phyloP scores from a whole-genome alignment of 2,329 filamentous ascomycete genomes.

The Fusarium solani-melongenae region DNA sequence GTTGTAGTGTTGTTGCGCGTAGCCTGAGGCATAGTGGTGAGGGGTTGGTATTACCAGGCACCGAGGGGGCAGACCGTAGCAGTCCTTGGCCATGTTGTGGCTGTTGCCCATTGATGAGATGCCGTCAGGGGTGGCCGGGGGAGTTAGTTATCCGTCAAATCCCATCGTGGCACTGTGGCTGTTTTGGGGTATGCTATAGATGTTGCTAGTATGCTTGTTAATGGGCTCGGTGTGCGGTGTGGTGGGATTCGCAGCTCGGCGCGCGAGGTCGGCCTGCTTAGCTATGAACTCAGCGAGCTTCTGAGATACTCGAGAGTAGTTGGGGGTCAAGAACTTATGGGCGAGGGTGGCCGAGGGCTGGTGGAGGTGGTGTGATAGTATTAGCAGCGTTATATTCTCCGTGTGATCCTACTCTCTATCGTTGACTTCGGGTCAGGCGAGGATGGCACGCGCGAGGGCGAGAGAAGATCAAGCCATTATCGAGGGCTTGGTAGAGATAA shows the following conservation, averaged over 20 bases:
- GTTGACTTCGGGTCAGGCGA: slow-evolving; percentile 80
- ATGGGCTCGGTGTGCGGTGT: slow-evolving; percentile 68
- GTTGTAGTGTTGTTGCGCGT: slow-evolving; percentile 49
- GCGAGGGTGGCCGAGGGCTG: slow-evolving; percentile 68
- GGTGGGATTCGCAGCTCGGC: slow-evolving; percentile 63
- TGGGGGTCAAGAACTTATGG: slow-evolving; percentile 68
- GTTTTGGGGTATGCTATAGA: slow-evolving; percentile 85
- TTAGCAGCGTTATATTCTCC: slow-evolving; percentile 73
- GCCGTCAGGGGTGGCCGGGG: slow-evolving; percentile 85
- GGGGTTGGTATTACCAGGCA: slow-evolving; percentile 74
- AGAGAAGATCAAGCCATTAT: slow-evolving; percentile 90
- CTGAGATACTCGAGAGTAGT: slow-evolving; percentile 64
- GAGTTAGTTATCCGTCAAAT: slow-evolving; percentile 82
- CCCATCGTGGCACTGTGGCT: slow-evolving; percentile 72
- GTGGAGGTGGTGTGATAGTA: slow-evolving; percentile 69
- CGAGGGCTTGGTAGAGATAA: slow-evolving; percentile 91
- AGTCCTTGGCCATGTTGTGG: slow-evolving; percentile 58
- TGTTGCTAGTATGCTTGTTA: slow-evolving; percentile 63
- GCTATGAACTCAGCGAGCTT: slow-evolving; percentile 69
- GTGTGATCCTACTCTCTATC: slow-evolving; percentile 81
- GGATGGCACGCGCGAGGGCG: slow-evolving; percentile 86
- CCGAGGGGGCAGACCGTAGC: slow-evolving; percentile 61
- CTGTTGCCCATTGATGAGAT: slow-evolving; percentile 61
- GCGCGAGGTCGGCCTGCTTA: slow-evolving; percentile 67
- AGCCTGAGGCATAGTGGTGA: slow-evolving; percentile 51